Evolutionary conservation across 192 early-diverging fungal genomes (phyloP), one percentile per base, ranked within the genome.

Genomic region (Gamsiella multidivaricata): DNA sequence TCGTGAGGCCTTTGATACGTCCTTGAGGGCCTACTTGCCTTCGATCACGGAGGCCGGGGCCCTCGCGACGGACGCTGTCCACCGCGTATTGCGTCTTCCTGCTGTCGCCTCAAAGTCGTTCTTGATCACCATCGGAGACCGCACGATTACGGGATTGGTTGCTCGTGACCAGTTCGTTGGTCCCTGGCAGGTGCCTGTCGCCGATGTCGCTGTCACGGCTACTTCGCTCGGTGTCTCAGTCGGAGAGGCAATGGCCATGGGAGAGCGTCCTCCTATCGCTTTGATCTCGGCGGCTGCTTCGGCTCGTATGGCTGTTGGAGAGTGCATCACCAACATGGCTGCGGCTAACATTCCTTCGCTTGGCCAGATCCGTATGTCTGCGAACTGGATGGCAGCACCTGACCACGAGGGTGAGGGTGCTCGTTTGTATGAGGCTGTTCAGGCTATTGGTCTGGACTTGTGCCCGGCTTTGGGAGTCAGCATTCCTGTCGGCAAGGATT

Each of bases 401-500:
- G 85, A 88, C 41, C 93, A 96, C 70, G 81, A 85, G 7, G 98
- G 97, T 63, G 98, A 99, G 82, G 98, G 96, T 20, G 86, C 95
- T 28, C 88, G 91, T 47, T 81, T 99, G 37, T 99, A 98, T 71
- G 90, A 91, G 43, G 98, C 95, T 31, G 98, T 98, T 9, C 80
- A 93, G 64, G 95, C 97, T 32, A 88, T 99, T 59, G 96, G 97
- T 42, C 76, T 97, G 80, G 95, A 95, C 46, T 81, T 99, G 54
- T 98, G 98, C 83, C 95, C 94, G 45, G 86, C 87, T 46, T 86
- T 99, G 41, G 96, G 96, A 23, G 86, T 99, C 67, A 91, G 93
- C 46, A 94, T 99, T 60, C 98, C 98, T 7, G 98, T 99, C 20
- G 98, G 98, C 58, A 99, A 99, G 87, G 98, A 99, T 84, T 98